Conservation (phyloP, 176 grass and related monocot species). For the Chrysopogon serrulatus region DNA sequence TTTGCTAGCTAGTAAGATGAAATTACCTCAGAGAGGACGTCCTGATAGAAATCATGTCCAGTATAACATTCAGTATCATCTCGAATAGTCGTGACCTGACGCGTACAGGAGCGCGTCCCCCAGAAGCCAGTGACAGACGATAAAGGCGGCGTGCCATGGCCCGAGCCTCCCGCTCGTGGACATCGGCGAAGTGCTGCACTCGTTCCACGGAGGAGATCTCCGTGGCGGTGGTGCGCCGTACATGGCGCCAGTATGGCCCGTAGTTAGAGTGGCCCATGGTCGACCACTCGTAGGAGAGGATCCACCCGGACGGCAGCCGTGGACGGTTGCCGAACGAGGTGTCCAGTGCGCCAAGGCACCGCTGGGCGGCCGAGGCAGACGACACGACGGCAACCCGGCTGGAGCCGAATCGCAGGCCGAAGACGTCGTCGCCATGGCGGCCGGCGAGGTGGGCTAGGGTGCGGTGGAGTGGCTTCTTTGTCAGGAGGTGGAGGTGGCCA, state of each 20-base stretch:
- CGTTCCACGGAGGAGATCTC: slow-evolving; percentile 30
- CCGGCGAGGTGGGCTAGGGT: too few species aligned
- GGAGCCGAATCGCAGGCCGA: too few species aligned
- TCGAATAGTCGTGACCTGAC: slow-evolving; percentile 43
- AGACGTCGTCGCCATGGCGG: too few species aligned
- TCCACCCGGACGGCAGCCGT: slow-evolving; percentile 21
- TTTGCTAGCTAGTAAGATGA: too few species aligned
- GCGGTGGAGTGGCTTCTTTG: too few species aligned
- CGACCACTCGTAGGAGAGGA: slow-evolving; percentile 34
- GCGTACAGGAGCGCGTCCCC: not conserved
- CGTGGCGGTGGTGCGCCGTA: slow-evolving; percentile 30
- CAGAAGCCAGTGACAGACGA: not conserved
- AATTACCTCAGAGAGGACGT: not conserved
- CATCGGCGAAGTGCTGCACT: not conserved
- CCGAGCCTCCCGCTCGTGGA: not conserved
- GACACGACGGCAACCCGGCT: slow-evolving; percentile 48
- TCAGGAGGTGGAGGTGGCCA: too few species aligned
- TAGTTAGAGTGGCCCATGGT: slow-evolving; percentile 36
- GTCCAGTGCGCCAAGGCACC: slow-evolving; percentile 42
- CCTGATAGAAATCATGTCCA: slow-evolving; percentile 28
- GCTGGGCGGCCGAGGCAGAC: not conserved
- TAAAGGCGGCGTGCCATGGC: slow-evolving; percentile 18
- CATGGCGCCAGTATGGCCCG: slow-evolving; percentile 42
- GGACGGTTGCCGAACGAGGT: slow-evolving; percentile 51
- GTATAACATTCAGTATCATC: slow-evolving; percentile 31